Conservation (phyloP, 2,329 filamentous ascomycete species). For the Trichoderma sp. region DNA sequence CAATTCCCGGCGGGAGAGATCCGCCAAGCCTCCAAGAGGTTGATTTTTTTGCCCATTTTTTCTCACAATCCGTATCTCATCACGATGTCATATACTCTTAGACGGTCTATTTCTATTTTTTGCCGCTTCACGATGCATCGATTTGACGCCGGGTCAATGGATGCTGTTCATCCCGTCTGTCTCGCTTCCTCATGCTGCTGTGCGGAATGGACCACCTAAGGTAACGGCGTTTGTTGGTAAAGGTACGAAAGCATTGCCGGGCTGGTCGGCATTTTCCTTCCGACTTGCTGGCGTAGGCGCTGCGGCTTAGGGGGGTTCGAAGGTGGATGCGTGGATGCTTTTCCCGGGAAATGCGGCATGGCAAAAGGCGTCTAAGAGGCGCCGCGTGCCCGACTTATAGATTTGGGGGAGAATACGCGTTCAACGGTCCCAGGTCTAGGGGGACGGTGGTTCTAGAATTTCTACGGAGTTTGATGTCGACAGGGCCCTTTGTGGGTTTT, state of each 20-base stretch:
- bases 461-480: too few relatives aligned
- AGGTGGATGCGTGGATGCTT: neutral
- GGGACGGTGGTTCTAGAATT: neutral
- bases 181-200: too few relatives aligned
- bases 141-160: neutral
- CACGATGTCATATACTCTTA: neutral
- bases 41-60: constrained; percentile 23
- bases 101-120: neutral
- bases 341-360: constrained; percentile 25
- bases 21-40: constrained; percentile 21
- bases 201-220: too few relatives aligned
- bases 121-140: neutral
- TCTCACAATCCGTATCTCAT: neutral
- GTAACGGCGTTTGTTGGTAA: neutral
- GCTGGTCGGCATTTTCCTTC: constrained; percentile 25
- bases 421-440: neutral
- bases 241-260: constrained; percentile 15
- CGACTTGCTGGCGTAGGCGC: constrained; percentile 12
- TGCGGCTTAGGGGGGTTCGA: neutral
- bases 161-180: too few relatives aligned
- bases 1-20: constrained; percentile 34
- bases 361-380: neutral
- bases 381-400: neutral
- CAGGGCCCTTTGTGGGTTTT: neutral
- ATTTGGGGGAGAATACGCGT: too few relatives aligned